Evolutionary conservation across 129 eudicot species (phyloP), one percentile per base, ranked within the genome.

Genomic region (Kitagawia praeruptora): DNA sequence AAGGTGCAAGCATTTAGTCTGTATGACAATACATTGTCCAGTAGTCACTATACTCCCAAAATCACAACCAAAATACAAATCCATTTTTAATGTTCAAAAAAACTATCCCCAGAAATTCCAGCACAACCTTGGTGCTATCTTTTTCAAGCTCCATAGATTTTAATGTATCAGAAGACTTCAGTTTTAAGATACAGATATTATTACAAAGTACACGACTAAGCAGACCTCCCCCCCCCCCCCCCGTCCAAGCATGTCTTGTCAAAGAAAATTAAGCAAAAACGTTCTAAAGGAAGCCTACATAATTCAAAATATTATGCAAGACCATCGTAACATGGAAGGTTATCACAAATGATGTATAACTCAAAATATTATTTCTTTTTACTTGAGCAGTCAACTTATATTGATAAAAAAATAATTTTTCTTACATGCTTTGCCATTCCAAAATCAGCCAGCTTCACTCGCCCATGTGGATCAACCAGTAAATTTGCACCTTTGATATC

Each of bases 391-490:
- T 64, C 48, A 67, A 21, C 27, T 37, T 37, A 10, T 49, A 46
- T 46, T 16, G 0, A 46, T 46, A 46, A 28, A 19, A 16, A 34
- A 63, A 15, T 12, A 27, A 28, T 21, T 34, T 77, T 5, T 77
- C 86, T 85, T 91, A 88, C 96, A 77, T 88, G 93, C 75, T 91
- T 91, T 49, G 91, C 93, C 96, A 88, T 91, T 63, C 96, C 91
- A 83, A 91, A 91, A 83, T 88, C 96, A 28, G 96, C 96, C 83
- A 90, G 78, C 72, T 91, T 91, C 14, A 88, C 89, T 14, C 88
- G 87, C 49, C 89, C 96, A 81, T 78, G 85, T 46, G 91, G 89
- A 78, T 88, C 93, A 67, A 91, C 89, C 67, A 88, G 79, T 73
- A 91, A 83, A 77, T 91, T 91, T 77, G 96, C 93, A 71, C 93